Percentiles rank a stretch among this genome's conserved stretches.
phyloP scores from a whole-genome alignment of 2,329 filamentous ascomycete species.

The Aspergillus glaucus region DNA sequence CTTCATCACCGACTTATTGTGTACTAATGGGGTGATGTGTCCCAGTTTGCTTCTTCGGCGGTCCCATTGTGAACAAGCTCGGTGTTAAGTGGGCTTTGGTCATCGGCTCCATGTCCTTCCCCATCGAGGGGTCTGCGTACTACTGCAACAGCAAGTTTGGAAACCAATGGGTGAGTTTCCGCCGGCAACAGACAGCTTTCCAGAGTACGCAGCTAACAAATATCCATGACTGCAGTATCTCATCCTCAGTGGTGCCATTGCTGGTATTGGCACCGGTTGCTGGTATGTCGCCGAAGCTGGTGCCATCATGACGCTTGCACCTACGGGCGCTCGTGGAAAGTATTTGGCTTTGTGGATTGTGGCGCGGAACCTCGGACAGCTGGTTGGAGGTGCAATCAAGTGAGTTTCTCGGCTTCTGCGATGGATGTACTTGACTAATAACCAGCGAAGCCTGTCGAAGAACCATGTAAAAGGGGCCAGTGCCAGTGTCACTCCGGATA shows the following conservation, averaged over 20 bases:
- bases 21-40: conserved; percentile 2
- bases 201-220: neutral
- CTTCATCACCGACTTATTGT: neutral
- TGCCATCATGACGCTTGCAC: conserved; percentile 45
- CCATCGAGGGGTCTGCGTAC: conserved; percentile 43
- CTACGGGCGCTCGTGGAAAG: conserved; percentile 42
- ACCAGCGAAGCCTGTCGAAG: conserved; percentile 26
- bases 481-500: conserved; percentile 40
- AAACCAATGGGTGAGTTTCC: conserved; percentile 40
- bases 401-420: conserved; percentile 14
- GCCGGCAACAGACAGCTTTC: neutral
- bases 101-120: conserved; percentile 38
- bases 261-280: conserved; percentile 38
- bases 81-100: conserved; percentile 44
- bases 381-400: conserved; percentile 45
- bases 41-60: conserved; percentile 38
- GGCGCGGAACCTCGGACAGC: conserved; percentile 42
- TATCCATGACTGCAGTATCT: conserved; percentile 26
- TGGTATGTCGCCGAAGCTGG: conserved; percentile 48
- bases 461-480: conserved; percentile 30
- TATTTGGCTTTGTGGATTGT: conserved; percentile 46
- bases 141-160: conserved; percentile 47
- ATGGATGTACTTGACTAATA: neutral
- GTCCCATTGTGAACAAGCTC: conserved; percentile 43
- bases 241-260: conserved; percentile 35